These are phyloP conservation scores for Tulasnella sp. DNA, from an alignment of 768 basidiomycete species.

Conservation along the genomic window DNA sequence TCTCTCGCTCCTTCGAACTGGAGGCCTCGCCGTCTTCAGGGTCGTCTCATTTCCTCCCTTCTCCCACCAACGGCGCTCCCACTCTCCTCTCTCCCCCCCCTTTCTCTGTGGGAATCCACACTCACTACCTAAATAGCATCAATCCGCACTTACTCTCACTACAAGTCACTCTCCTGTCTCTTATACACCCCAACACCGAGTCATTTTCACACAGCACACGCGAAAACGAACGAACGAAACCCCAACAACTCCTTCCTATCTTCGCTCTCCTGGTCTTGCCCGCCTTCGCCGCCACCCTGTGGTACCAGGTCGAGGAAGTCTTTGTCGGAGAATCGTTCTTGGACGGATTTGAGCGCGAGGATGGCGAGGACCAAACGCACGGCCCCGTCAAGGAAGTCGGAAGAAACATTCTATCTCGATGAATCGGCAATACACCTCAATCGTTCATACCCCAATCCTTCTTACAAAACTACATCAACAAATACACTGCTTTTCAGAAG, in stretches of 20 bases:
- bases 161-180: background rate
- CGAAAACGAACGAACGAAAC: background rate
- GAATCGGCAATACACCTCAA: background rate
- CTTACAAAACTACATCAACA: slow-evolving; percentile 51
- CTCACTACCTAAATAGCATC: background rate
- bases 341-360: slow-evolving; percentile 16
- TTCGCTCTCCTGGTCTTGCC: background rate
- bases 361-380: slow-evolving; percentile 17
- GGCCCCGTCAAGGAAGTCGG: slow-evolving; percentile 13
- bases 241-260: slow-evolving; percentile 3
- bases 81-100: too few species aligned
- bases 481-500: slow-evolving; percentile 53
- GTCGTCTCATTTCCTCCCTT: too few species aligned
- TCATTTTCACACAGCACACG: background rate
- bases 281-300: background rate
- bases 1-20: too few species aligned
- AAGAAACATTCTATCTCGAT: background rate
- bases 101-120: too few species aligned
- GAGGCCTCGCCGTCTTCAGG: too few species aligned
- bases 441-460: too few species aligned
- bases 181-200: background rate
- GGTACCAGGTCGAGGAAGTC: background rate
- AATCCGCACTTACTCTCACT: background rate
- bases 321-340: slow-evolving; percentile 22
- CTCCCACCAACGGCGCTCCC: too few species aligned